These are phyloP conservation scores for Megacollybia platyphylla DNA, from an alignment of 1,284 basidiomycete species.

Conservation along the genomic window DNA sequence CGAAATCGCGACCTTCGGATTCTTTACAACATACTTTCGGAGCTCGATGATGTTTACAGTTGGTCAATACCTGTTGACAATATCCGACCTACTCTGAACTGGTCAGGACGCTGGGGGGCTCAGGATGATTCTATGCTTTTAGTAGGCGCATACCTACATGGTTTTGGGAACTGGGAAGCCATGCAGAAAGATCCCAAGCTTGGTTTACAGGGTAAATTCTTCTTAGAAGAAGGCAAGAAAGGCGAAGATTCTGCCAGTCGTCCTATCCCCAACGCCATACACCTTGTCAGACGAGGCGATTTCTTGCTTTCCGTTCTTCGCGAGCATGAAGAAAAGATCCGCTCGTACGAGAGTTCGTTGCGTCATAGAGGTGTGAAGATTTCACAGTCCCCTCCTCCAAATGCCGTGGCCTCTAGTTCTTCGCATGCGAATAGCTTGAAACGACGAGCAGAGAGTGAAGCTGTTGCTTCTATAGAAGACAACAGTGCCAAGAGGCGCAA, in stretches of 20 bases:
- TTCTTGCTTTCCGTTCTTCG: conserved; percentile 84
- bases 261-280: conserved; percentile 91
- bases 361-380: conserved; percentile 51
- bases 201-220: conserved; percentile 85
- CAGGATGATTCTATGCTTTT: conserved; percentile 91
- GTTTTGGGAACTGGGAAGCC: conserved; percentile 95
- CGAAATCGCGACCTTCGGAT: conserved; percentile 86
- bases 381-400: conserved; percentile 60
- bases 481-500: conserved; percentile 62
- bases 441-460: conserved; percentile 72
- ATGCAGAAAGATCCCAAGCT: conserved; percentile 86
- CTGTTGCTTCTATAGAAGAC: conserved; percentile 68
- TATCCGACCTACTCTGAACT: conserved; percentile 88
- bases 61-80: conserved; percentile 89
- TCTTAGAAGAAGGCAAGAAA: conserved; percentile 95
- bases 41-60: conserved; percentile 61
- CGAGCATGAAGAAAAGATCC: conserved; percentile 88
- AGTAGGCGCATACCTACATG: conserved; percentile 87
- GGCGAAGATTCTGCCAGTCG: conserved; percentile 67
- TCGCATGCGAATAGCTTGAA: conserved; percentile 42
- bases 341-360: conserved; percentile 67
- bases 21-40: conserved; percentile 71
- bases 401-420: conserved; percentile 51
- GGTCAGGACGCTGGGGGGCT: conserved; percentile 92
- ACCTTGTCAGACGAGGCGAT: conserved; percentile 93